Conservation (phyloP, 768 basidiomycete species). For the Boletus subcaerulescens region DNA sequence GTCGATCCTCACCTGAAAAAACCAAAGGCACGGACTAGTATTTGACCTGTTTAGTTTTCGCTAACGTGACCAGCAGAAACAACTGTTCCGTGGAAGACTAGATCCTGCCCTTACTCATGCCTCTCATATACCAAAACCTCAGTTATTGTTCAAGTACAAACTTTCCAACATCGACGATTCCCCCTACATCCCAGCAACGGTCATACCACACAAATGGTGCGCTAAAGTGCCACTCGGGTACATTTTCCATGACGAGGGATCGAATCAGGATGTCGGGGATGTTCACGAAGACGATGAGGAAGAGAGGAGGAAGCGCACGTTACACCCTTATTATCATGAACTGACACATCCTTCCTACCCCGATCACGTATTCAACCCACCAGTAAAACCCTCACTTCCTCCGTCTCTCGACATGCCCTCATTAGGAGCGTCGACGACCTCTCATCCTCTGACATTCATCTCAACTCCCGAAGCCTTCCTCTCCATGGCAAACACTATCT, state of each 20-base stretch:
- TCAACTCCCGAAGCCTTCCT: constrained; percentile 54
- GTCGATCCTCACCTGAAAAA: constrained; percentile 17
- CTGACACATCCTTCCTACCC: constrained; percentile 74
- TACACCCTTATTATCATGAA: constrained; percentile 86
- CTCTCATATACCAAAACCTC: constrained; percentile 75
- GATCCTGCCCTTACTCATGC: constrained; percentile 73
- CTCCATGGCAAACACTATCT: constrained; percentile 66
- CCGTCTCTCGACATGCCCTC: constrained; percentile 56
- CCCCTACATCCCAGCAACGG: constrained; percentile 59
- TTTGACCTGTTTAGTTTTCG: background rate
- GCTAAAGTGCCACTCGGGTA: constrained; percentile 82
- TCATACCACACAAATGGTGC: constrained; percentile 73
- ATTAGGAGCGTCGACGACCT: background rate
- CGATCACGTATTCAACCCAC: constrained; percentile 55
- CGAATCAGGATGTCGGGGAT: constrained; percentile 19
- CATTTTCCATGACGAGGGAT: constrained; percentile 35
- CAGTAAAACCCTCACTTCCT: constrained; percentile 49
- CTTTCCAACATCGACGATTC: constrained; percentile 54
- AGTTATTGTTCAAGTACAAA: constrained; percentile 62
- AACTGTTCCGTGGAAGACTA: constrained; percentile 40
- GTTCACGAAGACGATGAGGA: constrained; percentile 20
- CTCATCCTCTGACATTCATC: constrained; percentile 63
- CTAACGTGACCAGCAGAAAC: constrained; percentile 31
- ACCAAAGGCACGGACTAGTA: constrained; percentile 29
- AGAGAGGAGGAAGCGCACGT: constrained; percentile 24